These are phyloP conservation scores for Phytophthora colocasiae DNA, from an alignment of 352 stramenopile genomes.

Conservation along the genomic window DNA sequence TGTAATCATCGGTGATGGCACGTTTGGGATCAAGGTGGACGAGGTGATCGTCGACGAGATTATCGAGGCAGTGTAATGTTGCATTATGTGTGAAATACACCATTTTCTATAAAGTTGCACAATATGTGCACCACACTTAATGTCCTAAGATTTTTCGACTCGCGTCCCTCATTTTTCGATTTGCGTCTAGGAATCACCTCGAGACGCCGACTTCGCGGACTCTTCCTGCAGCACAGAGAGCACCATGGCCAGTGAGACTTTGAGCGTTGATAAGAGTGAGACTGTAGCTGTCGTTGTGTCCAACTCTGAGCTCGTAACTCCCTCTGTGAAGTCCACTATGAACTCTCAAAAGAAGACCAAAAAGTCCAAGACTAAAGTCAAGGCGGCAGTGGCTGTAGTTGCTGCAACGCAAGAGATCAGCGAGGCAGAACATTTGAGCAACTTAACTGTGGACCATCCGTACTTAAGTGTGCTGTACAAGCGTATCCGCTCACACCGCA, in stretches of 20 bases:
- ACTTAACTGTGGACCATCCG: conserved; percentile 68
- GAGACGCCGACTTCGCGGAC: conserved; percentile 14
- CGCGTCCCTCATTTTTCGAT: conserved; percentile 28
- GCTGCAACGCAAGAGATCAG: conserved; percentile 22
- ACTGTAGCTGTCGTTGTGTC: neutral
- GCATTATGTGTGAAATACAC: conserved; percentile 23
- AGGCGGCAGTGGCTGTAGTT: conserved; percentile 24
- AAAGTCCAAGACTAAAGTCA: conserved; percentile 34
- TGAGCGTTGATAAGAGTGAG: conserved; percentile 23
- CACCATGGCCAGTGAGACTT: conserved; percentile 31
- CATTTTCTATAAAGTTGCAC: conserved; percentile 17
- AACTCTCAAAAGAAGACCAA: conserved; percentile 25
- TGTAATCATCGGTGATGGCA: conserved; percentile 42
- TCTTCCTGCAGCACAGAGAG: conserved; percentile 25
- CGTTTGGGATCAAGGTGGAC: conserved; percentile 57
- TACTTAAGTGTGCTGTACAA: conserved; percentile 88
- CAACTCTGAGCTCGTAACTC: conserved; percentile 1
- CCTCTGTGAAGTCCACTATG: conserved; percentile 13
- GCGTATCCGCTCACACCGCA: conserved; percentile 80
- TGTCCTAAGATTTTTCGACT: conserved; percentile 11
- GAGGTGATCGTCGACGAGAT: conserved; percentile 68
- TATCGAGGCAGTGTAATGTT: conserved; percentile 57
- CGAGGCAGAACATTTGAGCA: conserved; percentile 48
- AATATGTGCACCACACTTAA: conserved; percentile 11
- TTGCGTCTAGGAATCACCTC: neutral